These are phyloP conservation scores for Lasiosphaeria miniovina DNA, from an alignment of 495 filamentous ascomycete genomes.

Conservation along the genomic window DNA sequence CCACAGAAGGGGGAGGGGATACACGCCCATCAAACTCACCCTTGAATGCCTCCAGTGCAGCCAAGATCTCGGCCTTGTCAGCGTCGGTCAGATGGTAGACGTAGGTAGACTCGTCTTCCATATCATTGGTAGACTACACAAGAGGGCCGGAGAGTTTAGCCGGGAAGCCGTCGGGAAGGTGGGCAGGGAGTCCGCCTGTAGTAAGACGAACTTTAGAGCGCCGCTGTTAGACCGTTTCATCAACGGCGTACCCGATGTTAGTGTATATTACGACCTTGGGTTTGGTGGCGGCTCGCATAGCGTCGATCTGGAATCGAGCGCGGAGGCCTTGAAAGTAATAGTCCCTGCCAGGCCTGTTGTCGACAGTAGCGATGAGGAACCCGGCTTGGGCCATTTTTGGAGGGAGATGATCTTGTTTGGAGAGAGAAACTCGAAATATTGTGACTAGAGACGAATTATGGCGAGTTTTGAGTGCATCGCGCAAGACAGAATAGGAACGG, in stretches of 20 bases:
- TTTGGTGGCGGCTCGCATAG: no score
- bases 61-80: background rate
- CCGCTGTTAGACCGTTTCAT: background rate
- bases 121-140: background rate
- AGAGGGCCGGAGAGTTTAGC: background rate
- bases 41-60: background rate
- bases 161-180: background rate
- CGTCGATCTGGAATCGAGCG: no score
- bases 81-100: constrained; percentile 1
- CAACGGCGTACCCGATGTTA: background rate
- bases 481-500: no score
- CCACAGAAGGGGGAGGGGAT: background rate
- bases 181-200: background rate
- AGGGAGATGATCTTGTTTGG: no score
- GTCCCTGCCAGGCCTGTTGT: no score
- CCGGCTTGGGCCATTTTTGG: no score
- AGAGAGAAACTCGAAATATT: no score
- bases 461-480: no score
- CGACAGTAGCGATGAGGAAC: no score
- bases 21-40: background rate
- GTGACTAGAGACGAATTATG: no score
- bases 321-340: no score
- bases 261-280: no score
- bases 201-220: background rate
- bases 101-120: background rate